Base-by-base conservation (phyloP, 169 alveolate genomes). In the Eimeria falciformis region DNA sequence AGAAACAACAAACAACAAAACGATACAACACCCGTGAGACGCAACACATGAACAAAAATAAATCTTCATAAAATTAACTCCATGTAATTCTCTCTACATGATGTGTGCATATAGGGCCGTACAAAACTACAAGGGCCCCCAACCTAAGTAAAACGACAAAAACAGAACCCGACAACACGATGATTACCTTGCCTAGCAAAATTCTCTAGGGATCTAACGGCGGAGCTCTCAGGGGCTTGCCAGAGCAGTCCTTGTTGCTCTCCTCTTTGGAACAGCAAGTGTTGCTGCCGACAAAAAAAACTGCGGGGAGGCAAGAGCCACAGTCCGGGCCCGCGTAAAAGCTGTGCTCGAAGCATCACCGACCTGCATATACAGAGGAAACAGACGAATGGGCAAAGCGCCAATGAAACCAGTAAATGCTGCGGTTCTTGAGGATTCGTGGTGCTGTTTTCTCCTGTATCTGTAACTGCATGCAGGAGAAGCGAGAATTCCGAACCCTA, bases 1-100 rank as follows among this genome's bases (percentile, higher is more conserved):
- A 83, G 90, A 68, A 71, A 62, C 58, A 62, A 58, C 7, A 78
- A 65, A 46, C 33, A 78, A 37, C 91, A 56, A 17, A 89, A 17
- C 91, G 71, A 78, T 78, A 83, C 56, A 65, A 69, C 83, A 55
- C 94, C 87, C n/a, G 90, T 71, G 87, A 23, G 66, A 50, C 65
- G 18, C 83, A 25, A 40, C 62, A 17, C 9, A 50, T 9, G 62
- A 9, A 11, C n/a, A 50, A 17, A 50, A 17, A 9, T 50, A 50
- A 9, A 50, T 17, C 17, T 17, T 17, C 17, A 11, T 50, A 9
- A 50, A 9, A 9, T 50, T 9, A 9, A 50, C 17, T 50, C n/a
- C 9, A 17, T 17, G n/a, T 17, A 11, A 9, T 50, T 17, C 62
- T 17, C 62, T 50, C 33, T 4, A 5, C 69, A 56, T 7, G 12